Evolutionary conservation across 306 rosid species (phyloP).

Genomic region (Pterocarpus santalinus): DNA sequence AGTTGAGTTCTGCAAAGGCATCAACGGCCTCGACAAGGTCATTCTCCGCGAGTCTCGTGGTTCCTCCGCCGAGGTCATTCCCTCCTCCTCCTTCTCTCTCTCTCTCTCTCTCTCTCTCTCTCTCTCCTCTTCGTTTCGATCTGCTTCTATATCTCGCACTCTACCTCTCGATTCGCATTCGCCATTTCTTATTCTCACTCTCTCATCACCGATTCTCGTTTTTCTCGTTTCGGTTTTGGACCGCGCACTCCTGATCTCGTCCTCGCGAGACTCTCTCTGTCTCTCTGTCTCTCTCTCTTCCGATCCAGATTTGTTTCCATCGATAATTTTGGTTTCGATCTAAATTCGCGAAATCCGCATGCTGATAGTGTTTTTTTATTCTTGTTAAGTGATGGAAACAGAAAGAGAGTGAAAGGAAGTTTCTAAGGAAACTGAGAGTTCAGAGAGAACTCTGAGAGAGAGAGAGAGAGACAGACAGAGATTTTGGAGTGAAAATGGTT

Average conservation of each 20-base stretch:
- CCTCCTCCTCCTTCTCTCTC: not conserved
- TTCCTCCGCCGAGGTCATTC: slow-evolving; percentile 69
- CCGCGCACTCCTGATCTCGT: slow-evolving; percentile 41
- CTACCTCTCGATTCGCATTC: slow-evolving; percentile 19
- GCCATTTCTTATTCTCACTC: not conserved
- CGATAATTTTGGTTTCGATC: not conserved
- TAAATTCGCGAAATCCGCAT: not conserved
- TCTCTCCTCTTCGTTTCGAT: slow-evolving; percentile 31
- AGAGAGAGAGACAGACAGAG: not conserved
- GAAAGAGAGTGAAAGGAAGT: not conserved
- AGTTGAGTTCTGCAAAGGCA: slow-evolving; percentile 62
- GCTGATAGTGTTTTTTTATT: not conserved
- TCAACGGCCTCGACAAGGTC: slow-evolving; percentile 78
- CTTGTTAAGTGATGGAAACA: not conserved
- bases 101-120: slow-evolving; percentile 6
- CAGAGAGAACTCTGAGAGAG: not conserved
- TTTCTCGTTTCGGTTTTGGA: too few relatives aligned
- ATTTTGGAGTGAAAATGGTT: not conserved
- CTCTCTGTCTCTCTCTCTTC: not conserved
- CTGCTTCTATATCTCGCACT: slow-evolving; percentile 26
- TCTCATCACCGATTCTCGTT: slow-evolving; percentile 22
- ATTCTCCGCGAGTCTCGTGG: slow-evolving; percentile 71
- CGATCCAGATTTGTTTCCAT: slow-evolving; percentile 34
- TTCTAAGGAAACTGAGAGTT: not conserved
- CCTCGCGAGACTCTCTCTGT: not conserved